Evolutionary conservation across 2,329 filamentous ascomycete species (phyloP), one percentile per base, ranked within the genome.

Genomic region (Fusarium sp.): DNA sequence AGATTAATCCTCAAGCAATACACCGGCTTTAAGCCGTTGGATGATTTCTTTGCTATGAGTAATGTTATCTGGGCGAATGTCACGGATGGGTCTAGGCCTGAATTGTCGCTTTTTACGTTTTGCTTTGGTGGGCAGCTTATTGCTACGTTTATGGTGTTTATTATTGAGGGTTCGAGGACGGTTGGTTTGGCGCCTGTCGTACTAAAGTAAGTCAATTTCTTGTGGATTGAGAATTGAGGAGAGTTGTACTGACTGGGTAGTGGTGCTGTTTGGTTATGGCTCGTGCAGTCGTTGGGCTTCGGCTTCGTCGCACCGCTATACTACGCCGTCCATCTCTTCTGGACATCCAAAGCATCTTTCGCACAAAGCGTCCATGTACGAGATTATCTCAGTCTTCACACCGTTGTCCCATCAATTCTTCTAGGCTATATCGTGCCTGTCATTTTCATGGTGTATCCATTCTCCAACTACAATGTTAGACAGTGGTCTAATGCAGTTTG

Each of bases 11-110:
- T 75, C 9, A 68, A 55, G n/a, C 47, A 23, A 12, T 77, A 72
- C 20, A 60, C 64, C 0, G 73, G 74, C 9, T 32, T 75, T 4
- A 21, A 53, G 1, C 32, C 42, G 12, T 10, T 75, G 1, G 75
- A 77, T 57, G 30, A 58, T 11, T 56, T 71, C 12, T 55, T 74
- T 9, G 60, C 66, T 1, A 47, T 68, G 27, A 45, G 53, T 4
- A 75, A 76, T 21, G 45, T 74, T 13, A 55, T 76, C 30, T 77
- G 71, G 64, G 66, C 67, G 7, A 68, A 71, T 28, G 66, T 74
- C 9, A 59, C 56, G 0, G 74, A 76, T 61, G 73, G 73, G 0
- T 74, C 73, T 12, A 58, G 59, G 14, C 73, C 73, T 0, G 70
- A 68, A 43, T 40, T 74, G 18, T 71, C 71, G 21, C 54, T 76